Evolutionary conservation across 306 rosid species (phyloP), one percentile per base, ranked within the genome.

Genomic region (Geum urbanum): DNA sequence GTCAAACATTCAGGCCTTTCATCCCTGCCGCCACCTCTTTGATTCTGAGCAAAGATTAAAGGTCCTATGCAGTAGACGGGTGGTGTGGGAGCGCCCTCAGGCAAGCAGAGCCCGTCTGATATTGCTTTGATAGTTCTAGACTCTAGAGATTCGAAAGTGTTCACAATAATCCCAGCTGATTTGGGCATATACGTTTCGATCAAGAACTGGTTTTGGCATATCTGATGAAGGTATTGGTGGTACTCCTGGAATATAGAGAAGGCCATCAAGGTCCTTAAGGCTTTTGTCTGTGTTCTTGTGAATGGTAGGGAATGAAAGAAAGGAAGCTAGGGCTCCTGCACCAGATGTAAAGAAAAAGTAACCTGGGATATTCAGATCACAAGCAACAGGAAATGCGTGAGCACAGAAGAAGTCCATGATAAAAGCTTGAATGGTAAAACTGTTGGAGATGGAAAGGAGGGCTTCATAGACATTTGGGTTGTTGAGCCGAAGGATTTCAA

Each of bases 31-130:
- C 58, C 72, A 8, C 32, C 35, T 19, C 48, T 58, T 16, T 69
- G 52, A 7, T 46, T 22, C 0, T 37, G 20, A 3, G 51, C 5
- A 0, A 76, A 37, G 10, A 77, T 77, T 60, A 88, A 5, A 0
- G 89, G 95, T 14, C 91, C 89, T 0, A 86, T 45, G 27, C 80
- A 76, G 5, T 68, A 77, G n/a, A 84, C 1, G 1, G 72, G 71
- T 0, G 86, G 91, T 0, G 74, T 59, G 0, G 54, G 65, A n/a
- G 45, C 0, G 44, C 14, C 74, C 4, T 83, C 64, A 0, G 78
- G 72, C 22, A 80, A 11, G 71, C 82, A 78, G 1, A 68, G 50
- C 3, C 90, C 90, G 4, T 77, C 76, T 1, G 41, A n/a, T n/a
- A 84, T 2, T 1, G 75, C 87, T 78, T n/a, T 55, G 15, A 74